phyloP scores from a whole-genome alignment of 192 early-diverging fungal genomes.

The Backusella australiensis region DNA sequence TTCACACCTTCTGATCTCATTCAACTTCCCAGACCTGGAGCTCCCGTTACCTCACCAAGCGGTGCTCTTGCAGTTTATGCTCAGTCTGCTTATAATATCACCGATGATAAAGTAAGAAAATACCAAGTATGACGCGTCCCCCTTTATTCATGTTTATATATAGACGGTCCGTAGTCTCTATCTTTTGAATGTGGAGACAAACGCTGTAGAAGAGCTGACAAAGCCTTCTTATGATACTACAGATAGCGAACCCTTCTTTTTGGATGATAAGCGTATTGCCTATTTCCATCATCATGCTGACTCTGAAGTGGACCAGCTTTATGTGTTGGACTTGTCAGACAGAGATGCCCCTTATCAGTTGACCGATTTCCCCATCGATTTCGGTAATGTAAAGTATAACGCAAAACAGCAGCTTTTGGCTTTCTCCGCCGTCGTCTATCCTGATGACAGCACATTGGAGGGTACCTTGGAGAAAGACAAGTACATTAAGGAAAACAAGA shows the following conservation, averaged over 20 bases:
- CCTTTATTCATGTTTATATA: not conserved
- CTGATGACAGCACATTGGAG: constrained; percentile 48
- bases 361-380: constrained; percentile 54
- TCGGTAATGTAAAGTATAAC: constrained; percentile 58
- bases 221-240: constrained; percentile 30
- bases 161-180: constrained; percentile 56
- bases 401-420: constrained; percentile 46
- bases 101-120: constrained; percentile 33
- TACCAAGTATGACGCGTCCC: not conserved
- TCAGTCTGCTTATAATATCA: constrained; percentile 58
- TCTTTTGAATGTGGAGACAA: constrained; percentile 43
- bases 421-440: constrained; percentile 70
- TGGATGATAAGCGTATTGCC: constrained; percentile 45
- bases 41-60: constrained; percentile 50
- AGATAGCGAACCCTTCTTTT: constrained; percentile 48
- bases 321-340: constrained; percentile 33
- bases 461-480: constrained; percentile 54
- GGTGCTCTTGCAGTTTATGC: constrained; percentile 54
- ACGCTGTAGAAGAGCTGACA: constrained; percentile 43
- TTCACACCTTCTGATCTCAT: constrained; percentile 65
- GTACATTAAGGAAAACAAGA: constrained; percentile 35
- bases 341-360: constrained; percentile 40
- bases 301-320: constrained; percentile 39
- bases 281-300: constrained; percentile 26
- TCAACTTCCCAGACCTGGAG: constrained; percentile 55